Conservation (phyloP, 768 basidiomycete species). For the Russula emetica region DNA sequence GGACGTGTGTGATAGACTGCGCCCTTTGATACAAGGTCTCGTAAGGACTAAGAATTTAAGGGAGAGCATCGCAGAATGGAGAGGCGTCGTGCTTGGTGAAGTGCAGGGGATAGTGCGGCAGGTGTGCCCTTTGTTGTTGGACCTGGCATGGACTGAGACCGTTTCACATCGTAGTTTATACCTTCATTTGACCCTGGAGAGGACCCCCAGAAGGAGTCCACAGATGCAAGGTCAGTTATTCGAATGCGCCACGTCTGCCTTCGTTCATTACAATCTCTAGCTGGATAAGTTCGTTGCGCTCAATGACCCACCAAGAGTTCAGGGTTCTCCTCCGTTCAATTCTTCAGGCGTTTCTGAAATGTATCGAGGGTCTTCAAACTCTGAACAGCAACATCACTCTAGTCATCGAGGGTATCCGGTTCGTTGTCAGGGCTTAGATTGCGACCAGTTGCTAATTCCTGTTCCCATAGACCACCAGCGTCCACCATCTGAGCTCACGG, state of each 20-base stretch:
- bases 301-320: constrained; percentile 68
- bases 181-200: constrained; percentile 57
- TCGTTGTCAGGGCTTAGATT: constrained; percentile 25
- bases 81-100: constrained; percentile 61
- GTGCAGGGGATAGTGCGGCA: constrained; percentile 53
- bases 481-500: constrained; percentile 41
- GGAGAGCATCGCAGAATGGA: constrained; percentile 65
- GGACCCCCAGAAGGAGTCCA: constrained; percentile 37
- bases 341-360: constrained; percentile 57
- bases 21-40: constrained; percentile 74
- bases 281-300: constrained; percentile 54
- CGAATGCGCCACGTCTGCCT: background rate
- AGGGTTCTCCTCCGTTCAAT: constrained; percentile 54
- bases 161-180: constrained; percentile 44
- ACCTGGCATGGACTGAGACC: background rate
- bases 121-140: constrained; percentile 41
- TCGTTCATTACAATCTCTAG: constrained; percentile 25
- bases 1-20: constrained; percentile 56
- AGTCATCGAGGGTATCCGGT: constrained; percentile 50
- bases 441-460: background rate
- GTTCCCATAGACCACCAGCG: constrained; percentile 36
- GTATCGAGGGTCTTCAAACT: constrained; percentile 61
- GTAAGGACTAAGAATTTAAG: constrained; percentile 65
- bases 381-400: constrained; percentile 57
- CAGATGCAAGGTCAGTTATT: constrained; percentile 13